These are phyloP conservation scores for Suillus weaverae DNA, from an alignment of 768 basidiomycete genomes.

Conservation along the genomic window DNA sequence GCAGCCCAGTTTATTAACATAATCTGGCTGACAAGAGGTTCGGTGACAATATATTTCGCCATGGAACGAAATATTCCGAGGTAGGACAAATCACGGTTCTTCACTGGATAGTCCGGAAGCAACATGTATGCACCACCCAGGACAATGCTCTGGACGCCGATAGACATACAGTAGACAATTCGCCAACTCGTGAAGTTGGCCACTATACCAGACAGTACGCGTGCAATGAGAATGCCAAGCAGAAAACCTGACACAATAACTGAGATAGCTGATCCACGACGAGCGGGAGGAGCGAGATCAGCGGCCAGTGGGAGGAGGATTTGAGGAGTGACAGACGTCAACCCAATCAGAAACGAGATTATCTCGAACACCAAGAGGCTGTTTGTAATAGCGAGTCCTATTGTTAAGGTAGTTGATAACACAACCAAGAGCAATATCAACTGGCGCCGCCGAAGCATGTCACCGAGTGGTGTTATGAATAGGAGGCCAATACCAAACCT, in stretches of 20 bases:
- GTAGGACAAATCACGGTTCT: slow-evolving; percentile 39
- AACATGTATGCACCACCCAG: slow-evolving; percentile 31
- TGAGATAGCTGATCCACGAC: slow-evolving; percentile 24
- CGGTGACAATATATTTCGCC: slow-evolving; percentile 38
- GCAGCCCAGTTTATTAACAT: slow-evolving; percentile 27
- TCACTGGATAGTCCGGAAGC: slow-evolving; percentile 45
- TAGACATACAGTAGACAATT: slow-evolving; percentile 42
- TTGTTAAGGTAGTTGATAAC: slow-evolving; percentile 36
- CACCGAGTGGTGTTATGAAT: slow-evolving; percentile 47
- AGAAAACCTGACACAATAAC: slow-evolving; percentile 34
- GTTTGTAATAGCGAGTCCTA: slow-evolving; percentile 40
- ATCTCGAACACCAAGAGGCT: slow-evolving; percentile 33
- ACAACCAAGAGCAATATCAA: slow-evolving; percentile 37
- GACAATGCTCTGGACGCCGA: slow-evolving; percentile 33
- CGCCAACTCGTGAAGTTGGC: slow-evolving; percentile 43
- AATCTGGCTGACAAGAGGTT: slow-evolving; percentile 43
- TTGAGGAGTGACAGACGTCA: slow-evolving; percentile 42
- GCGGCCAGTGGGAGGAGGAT: slow-evolving; percentile 44
- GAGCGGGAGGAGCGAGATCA: slow-evolving; percentile 39
- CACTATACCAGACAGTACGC: slow-evolving; percentile 40
- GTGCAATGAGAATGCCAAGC: slow-evolving; percentile 29
- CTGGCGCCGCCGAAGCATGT: slow-evolving; percentile 44
- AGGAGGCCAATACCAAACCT: slow-evolving; percentile 35
- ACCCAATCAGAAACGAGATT: slow-evolving; percentile 38
- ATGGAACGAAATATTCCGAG: slow-evolving; percentile 36